Evolutionary conservation across 2,329 filamentous ascomycete species (phyloP).

Genomic region (Ophiostoma piceae): DNA sequence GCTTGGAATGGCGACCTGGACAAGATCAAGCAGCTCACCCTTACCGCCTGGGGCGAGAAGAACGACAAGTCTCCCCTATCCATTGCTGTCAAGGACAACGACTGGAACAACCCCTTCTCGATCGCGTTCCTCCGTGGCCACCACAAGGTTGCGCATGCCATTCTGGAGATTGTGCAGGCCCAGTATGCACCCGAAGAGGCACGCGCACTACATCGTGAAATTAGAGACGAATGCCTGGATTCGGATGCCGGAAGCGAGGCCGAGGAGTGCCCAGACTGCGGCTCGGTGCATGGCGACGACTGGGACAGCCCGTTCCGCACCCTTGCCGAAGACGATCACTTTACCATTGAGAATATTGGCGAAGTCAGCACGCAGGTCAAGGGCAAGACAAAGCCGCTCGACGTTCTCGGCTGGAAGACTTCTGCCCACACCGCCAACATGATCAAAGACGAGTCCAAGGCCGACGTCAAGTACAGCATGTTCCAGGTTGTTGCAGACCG

Average conservation of each 20-base stretch:
- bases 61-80: slow-evolving; percentile 56
- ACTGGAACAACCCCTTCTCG: slow-evolving; percentile 56
- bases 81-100: slow-evolving; percentile 53
- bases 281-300: slow-evolving; percentile 31
- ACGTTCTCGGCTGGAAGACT: slow-evolving; percentile 14
- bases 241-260: background rate
- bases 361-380: slow-evolving; percentile 64
- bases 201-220: background rate
- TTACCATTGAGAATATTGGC: slow-evolving; percentile 72
- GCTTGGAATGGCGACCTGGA: slow-evolving; percentile 65
- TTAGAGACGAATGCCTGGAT: background rate
- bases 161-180: slow-evolving; percentile 64
- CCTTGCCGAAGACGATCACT: slow-evolving; percentile 59
- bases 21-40: slow-evolving; percentile 59
- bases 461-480: slow-evolving; percentile 27
- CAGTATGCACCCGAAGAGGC: slow-evolving; percentile 60
- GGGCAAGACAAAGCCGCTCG: slow-evolving; percentile 39
- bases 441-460: background rate
- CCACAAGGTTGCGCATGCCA: slow-evolving; percentile 54
- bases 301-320: slow-evolving; percentile 45
- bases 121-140: slow-evolving; percentile 65
- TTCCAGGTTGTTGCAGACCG: slow-evolving; percentile 45
- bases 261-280: slow-evolving; percentile 30
- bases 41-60: slow-evolving; percentile 53
- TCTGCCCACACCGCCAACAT: background rate